Conservation (phyloP, 2,329 filamentous ascomycete species). For the Amesomyces nigricolor region DNA sequence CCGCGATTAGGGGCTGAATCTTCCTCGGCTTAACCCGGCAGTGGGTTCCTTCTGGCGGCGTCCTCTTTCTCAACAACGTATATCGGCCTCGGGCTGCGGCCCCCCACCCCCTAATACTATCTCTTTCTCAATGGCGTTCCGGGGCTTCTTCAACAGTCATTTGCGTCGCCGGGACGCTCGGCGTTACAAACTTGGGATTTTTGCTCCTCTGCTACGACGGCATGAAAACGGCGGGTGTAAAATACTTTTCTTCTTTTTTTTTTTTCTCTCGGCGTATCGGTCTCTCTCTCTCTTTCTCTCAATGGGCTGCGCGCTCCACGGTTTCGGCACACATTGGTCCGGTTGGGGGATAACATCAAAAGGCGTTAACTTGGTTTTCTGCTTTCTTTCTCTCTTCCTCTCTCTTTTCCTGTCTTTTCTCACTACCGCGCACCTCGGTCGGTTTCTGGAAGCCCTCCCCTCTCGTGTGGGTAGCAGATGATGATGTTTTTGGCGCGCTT, state of each 20-base stretch:
- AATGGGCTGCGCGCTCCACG: neutral
- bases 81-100: no score
- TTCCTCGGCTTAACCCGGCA: neutral
- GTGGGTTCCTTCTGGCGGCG: neutral
- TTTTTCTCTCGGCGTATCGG: neutral
- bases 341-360: neutral
- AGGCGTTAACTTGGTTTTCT: neutral
- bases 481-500: no score
- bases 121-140: neutral
- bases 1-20: slow-evolving; percentile 42
- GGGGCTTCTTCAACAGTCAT: neutral
- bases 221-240: slow-evolving; percentile 13
- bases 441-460: neutral
- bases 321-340: slow-evolving; percentile 1
- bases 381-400: neutral
- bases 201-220: neutral
- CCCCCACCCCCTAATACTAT: neutral
- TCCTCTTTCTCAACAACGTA: neutral
- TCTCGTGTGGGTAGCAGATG: no score
- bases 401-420: neutral
- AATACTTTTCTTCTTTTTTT: neutral
- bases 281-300: neutral
- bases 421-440: neutral
- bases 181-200: neutral
- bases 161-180: slow-evolving; percentile 1